These are phyloP conservation scores for Paspalum notatum DNA, from an alignment of 176 grass and related monocot species.

Conservation along the genomic window DNA sequence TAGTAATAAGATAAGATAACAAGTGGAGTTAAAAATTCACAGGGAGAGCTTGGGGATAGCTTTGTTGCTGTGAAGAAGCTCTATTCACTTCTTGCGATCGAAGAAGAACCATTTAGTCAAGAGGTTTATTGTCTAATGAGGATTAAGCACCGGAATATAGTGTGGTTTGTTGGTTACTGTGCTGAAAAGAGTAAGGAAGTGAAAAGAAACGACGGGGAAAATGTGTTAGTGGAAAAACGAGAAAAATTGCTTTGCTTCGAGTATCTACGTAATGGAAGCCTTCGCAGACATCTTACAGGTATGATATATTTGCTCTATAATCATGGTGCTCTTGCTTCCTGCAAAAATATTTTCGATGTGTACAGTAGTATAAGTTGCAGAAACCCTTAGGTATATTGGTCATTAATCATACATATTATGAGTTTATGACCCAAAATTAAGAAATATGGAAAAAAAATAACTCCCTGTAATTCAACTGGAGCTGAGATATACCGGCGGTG, in stretches of 20 bases:
- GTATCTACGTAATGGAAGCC: background rate
- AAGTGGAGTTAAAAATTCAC: background rate
- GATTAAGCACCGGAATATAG: background rate
- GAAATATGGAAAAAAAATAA: too few relatives aligned
- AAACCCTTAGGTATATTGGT: too few relatives aligned
- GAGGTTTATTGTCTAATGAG: conserved; percentile 2
- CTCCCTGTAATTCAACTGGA: too few relatives aligned
- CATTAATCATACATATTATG: too few relatives aligned
- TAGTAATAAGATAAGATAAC: background rate
- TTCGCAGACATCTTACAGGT: background rate
- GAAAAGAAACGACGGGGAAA: too few relatives aligned
- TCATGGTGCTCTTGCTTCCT: too few relatives aligned
- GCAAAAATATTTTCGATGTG: too few relatives aligned
- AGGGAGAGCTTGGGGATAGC: background rate
- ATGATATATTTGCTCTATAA: background rate
- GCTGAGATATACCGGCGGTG: too few relatives aligned
- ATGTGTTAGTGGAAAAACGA: background rate
- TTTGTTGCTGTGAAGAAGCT: background rate
- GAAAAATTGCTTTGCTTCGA: conserved; percentile 5
- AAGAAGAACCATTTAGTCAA: background rate
- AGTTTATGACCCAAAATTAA: too few relatives aligned
- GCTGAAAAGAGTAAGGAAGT: background rate
- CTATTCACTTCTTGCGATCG: background rate
- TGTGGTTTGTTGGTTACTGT: conserved; percentile 4
- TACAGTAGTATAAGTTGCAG: too few relatives aligned